Base-by-base conservation (phyloP, 2,329 filamentous ascomycete genomes). In the Tolypocladium guangdongense region DNA sequence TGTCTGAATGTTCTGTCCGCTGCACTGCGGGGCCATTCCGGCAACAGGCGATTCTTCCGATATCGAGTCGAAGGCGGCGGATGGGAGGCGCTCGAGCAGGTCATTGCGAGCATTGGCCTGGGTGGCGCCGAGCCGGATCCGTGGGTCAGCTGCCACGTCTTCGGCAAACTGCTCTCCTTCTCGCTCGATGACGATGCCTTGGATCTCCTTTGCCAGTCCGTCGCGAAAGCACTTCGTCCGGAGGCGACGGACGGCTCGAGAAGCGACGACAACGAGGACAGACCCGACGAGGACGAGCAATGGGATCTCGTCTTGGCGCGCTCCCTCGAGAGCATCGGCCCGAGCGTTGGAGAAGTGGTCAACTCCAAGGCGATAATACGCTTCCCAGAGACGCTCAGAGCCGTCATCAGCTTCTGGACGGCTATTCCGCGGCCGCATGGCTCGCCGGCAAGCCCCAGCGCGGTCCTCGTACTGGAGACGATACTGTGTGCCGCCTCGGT, bases 41-140 rank as follows among this genome's bases (percentile, higher is more conserved):
- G 91, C 22, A 99, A 97, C 70, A 81, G 86, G 63, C 82, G 88
- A 60, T 96, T 92, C 72, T 97, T 97, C 66, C 81, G 83, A 55
- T 84, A 83, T 59, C 78, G 83, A 59, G 82, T 95, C 33, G 81
- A 88, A 55, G 84, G 82, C 24, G 87, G 85, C 54, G 90, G 92
- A 4, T 95, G 90, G 85, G 78, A 83, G 58, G 81, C 83, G 8
- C 68, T 96, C 52, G 85, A 93, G 63, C 81, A 88, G 64, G 81
- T 81, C 7, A 78, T 91, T 71, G 81, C 80, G 57, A 83, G 82
- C 66, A 83, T 84, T 67, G 81, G 86, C 36, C 71, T 83, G 52
- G 77, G 85, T 52, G 80, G 79, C 58, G 78, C 78, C 54, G 83
- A 88, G 58, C 77, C 83, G 46, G 88, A 95, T 62, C 69, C 78